Conservation (phyloP, 176 grass and related monocot genomes). For the Aechmea fasciata region DNA sequence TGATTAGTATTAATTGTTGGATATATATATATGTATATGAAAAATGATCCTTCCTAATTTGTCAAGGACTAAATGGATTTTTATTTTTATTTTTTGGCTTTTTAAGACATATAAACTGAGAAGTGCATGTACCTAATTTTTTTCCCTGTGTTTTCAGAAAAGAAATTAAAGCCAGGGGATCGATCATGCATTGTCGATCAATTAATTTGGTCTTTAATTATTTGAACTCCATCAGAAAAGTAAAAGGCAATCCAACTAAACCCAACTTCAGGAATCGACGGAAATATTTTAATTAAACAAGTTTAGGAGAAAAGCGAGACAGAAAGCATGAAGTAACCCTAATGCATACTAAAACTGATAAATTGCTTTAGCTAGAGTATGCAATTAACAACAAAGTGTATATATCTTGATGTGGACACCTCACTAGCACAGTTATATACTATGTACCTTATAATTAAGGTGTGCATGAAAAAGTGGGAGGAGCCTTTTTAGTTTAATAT, state of each 20-base stretch:
- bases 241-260: background rate
- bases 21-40: too few relatives aligned
- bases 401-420: constrained; percentile 5
- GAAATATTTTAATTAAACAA: constrained; percentile 21
- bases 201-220: too few relatives aligned
- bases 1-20: too few relatives aligned
- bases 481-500: too few relatives aligned
- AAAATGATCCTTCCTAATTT: too few relatives aligned
- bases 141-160: too few relatives aligned
- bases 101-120: too few relatives aligned
- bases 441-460: constrained; percentile 11
- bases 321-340: constrained; percentile 16
- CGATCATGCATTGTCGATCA: too few relatives aligned
- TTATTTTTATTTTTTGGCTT: too few relatives aligned
- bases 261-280: background rate
- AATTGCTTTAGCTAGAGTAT: background rate
- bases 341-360: background rate
- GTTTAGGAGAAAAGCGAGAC: constrained; percentile 9
- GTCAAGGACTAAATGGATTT: too few relatives aligned
- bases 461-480: background rate
- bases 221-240: background rate
- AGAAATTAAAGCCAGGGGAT: too few relatives aligned
- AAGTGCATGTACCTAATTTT: too few relatives aligned
- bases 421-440: constrained; percentile 7
- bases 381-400: constrained; percentile 9